A percentile compares a stretch with the other conserved stretches of the same genome.
These are phyloP conservation scores for Urtica urens DNA, from an alignment of 306 rosid species.

Conservation along the genomic window DNA sequence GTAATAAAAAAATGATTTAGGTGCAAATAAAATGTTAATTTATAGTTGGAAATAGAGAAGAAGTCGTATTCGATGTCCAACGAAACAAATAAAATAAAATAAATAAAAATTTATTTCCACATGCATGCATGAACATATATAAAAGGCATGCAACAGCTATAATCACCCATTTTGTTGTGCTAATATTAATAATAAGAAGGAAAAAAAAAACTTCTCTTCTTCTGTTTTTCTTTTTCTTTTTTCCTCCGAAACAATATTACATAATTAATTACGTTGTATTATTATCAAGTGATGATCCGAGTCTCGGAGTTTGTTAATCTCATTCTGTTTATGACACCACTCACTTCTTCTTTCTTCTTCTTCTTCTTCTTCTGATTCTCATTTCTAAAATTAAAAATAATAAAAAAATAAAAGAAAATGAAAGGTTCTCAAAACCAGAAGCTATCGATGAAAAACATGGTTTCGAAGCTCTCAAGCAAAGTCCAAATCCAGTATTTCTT, in stretches of 20 bases:
- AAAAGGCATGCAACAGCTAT: no score
- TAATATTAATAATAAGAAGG: no score
- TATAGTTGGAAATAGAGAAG: background rate
- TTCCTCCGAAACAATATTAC: background rate
- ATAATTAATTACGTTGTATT: background rate
- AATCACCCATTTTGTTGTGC: no score
- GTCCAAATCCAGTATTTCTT: constrained; percentile 31
- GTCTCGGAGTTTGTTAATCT: constrained; percentile 6
- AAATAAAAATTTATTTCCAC: background rate
- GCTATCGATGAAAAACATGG: constrained; percentile 13
- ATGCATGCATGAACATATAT: background rate
- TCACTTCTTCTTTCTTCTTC: background rate
- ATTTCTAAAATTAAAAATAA: background rate
- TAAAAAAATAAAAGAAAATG: background rate
- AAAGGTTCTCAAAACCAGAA: constrained; percentile 34
- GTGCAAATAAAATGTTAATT: background rate
- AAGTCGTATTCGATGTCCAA: constrained; percentile 7
- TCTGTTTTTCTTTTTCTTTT: background rate
- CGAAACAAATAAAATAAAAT: background rate
- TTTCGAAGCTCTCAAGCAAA: constrained; percentile 28
- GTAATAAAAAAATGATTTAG: background rate
- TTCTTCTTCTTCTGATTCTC: background rate
- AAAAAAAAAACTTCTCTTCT: background rate
- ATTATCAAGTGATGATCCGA: background rate
- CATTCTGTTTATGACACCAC: background rate